Percentiles rank a stretch among this genome's conserved stretches.
phyloP scores from a whole-genome alignment of 2,329 filamentous ascomycete species.

The Fusarium sp. region DNA sequence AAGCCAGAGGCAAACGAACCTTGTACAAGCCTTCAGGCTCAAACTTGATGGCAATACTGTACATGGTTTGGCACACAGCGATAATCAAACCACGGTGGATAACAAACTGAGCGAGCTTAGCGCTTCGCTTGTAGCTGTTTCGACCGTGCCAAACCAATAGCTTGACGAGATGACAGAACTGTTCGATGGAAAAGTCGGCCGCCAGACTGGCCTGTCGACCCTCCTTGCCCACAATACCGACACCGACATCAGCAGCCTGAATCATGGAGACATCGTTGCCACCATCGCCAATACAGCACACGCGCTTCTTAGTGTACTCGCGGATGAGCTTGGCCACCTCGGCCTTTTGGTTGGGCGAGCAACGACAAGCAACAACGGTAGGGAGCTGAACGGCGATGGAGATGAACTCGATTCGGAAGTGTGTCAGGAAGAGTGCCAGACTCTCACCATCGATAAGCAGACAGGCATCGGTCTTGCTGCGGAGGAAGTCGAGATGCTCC shows the following conservation, averaged over 20 bases:
- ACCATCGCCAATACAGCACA: constrained; percentile 97
- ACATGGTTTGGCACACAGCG: constrained; percentile 95
- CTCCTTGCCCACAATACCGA: constrained; percentile 98
- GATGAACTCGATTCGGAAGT: constrained; percentile 89
- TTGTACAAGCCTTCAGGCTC: constrained; percentile 95
- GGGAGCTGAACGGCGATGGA: constrained; percentile 88
- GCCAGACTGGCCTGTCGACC: constrained; percentile 94
- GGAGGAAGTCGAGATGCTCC: constrained; percentile 88
- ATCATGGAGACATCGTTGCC: constrained; percentile 99
- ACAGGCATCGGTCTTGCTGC: constrained; percentile 87
- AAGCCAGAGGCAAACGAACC: constrained; percentile 50
- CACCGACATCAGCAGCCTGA: constrained; percentile 96
- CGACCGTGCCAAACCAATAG: constrained; percentile 98
- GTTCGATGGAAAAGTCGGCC: constrained; percentile 95
- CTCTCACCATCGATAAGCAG: constrained; percentile 96
- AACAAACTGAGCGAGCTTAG: constrained; percentile 97
- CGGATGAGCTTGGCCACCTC: constrained; percentile 93
- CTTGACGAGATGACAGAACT: constrained; percentile 95
- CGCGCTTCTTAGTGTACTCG: constrained; percentile 90
- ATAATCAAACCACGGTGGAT: constrained; percentile 98
- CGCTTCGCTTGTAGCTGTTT: constrained; percentile 95
- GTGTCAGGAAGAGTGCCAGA: constrained; percentile 82
- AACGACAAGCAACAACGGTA: constrained; percentile 94
- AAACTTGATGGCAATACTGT: constrained; percentile 91
- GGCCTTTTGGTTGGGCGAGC: constrained; percentile 96